Base-by-base conservation (phyloP, 208 protist species). In the Acanthamoeba sp. region DNA sequence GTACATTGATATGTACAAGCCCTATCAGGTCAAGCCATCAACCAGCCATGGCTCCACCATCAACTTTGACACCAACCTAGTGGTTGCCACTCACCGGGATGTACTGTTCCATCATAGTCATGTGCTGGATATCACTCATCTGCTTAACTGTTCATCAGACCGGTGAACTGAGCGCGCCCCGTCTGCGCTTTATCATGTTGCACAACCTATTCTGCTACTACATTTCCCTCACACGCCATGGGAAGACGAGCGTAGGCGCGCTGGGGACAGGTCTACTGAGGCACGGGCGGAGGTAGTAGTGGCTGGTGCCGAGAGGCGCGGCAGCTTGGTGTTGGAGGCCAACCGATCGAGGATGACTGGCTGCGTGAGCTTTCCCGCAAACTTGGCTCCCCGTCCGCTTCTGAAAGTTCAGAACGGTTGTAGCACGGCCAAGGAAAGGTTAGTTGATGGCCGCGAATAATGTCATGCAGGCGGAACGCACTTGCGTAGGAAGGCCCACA, bases 251-350 rank as follows among this genome's bases (percentile, higher is more conserved):
- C 52, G 52, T 16, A 57, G 52, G 16, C 52, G 52, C 18, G 52
- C 52, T 16, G 52, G 52, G 1, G 52, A 57, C 12, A 57, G 52
- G 52, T 57, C 52, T 4, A 57, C 52, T 3, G 52, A 22, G 16
- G 52, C 52, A 20, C 52, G 52, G 18, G 16, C 16, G 1, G 52
- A 12, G 52, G 52, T 24, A 1, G 52, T 57, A 16, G 52, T 16
- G 3, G 52, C 12, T 22, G 52, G 52, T 20, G 36, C 36, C 1
- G 66, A 76, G 36, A 45, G 66, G 66, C 66, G 66, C 1, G 36
- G 34, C 6, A 76, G 36, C 66, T 76, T 76, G 34, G 66, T 76
- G 66, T 76, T 76, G 66, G 66, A 76, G 34, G 66, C 66, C 34
- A 76, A 18, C 2, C 66, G 66, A 27, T 76, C 66, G 16, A 76